A percentile compares a stretch with the other conserved stretches of the same genome.
Evolutionary conservation across 768 basidiomycete genomes (phyloP).

Genomic region (Lanmaoa rubissima): DNA sequence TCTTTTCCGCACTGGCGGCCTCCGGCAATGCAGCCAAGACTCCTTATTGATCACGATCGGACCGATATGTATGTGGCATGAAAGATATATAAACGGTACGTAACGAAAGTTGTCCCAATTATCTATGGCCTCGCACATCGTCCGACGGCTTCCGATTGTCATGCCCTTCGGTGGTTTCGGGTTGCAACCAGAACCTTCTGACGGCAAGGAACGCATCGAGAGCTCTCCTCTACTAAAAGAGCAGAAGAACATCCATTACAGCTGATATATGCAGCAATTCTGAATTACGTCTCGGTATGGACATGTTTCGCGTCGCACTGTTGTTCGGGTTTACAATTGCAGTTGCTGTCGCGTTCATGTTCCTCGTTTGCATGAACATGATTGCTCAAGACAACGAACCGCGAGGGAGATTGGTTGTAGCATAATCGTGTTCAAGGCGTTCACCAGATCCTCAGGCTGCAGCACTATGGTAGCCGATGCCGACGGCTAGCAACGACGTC

Average conservation of each 20-base stretch:
- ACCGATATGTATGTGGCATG: neutral
- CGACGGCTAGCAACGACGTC: neutral
- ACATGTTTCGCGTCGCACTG: neutral
- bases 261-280: too few species aligned
- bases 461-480: neutral
- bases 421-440: neutral
- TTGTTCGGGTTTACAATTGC: neutral
- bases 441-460: neutral
- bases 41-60: neutral
- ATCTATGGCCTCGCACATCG: neutral
- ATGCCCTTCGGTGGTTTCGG: neutral
- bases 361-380: neutral
- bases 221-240: neutral
- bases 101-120: neutral
- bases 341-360: neutral
- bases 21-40: slow-evolving; percentile 1
- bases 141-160: neutral
- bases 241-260: neutral
- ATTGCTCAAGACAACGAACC: neutral
- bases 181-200: neutral
- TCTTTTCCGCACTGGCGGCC: neutral
- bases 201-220: neutral
- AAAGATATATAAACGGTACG: neutral
- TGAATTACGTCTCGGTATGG: neutral
- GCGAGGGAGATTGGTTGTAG: neutral